phyloP scores from a whole-genome alignment of 75 land plant genomes.

The Azolla pinnata region DNA sequence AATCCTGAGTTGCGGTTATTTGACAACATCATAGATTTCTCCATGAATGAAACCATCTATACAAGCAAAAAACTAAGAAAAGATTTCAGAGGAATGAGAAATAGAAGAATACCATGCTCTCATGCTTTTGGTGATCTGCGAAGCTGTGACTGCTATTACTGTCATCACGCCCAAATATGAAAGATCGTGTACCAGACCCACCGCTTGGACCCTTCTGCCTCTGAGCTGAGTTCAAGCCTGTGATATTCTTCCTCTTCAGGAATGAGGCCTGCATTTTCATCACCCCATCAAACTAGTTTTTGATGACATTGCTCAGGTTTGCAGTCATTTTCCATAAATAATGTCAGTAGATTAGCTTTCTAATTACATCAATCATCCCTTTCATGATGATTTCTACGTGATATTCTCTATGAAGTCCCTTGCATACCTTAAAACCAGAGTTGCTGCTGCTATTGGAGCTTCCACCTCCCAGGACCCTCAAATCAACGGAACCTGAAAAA shows the following conservation, averaged over 20 bases:
- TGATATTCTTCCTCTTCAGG: slow-evolving; percentile 34
- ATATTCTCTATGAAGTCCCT: no score
- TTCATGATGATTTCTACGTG: no score
- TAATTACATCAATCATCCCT: no score
- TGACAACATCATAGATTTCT: no score
- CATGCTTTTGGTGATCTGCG: slow-evolving; percentile 40
- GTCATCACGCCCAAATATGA: slow-evolving; percentile 87
- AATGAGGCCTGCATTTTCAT: slow-evolving; percentile 95
- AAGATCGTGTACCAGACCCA: slow-evolving; percentile 30
- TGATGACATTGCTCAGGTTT: no score
- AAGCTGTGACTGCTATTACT: slow-evolving; percentile 64
- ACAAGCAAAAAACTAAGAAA: neutral
- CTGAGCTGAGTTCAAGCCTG: slow-evolving; percentile 35
- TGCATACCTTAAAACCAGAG: slow-evolving; percentile 8
- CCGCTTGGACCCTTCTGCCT: slow-evolving; percentile 38
- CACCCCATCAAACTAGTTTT: no score
- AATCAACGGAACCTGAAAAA: neutral
- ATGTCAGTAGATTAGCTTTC: no score
- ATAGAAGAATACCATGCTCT: slow-evolving; percentile 9
- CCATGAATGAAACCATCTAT: neutral
- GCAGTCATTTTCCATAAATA: no score
- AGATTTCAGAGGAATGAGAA: neutral
- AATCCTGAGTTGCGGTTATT: no score
- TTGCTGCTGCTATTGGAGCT: neutral
- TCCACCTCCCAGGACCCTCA: slow-evolving; percentile 1